phyloP scores from a whole-genome alignment of 2,329 filamentous ascomycete species.

The Fusarium sp. region DNA sequence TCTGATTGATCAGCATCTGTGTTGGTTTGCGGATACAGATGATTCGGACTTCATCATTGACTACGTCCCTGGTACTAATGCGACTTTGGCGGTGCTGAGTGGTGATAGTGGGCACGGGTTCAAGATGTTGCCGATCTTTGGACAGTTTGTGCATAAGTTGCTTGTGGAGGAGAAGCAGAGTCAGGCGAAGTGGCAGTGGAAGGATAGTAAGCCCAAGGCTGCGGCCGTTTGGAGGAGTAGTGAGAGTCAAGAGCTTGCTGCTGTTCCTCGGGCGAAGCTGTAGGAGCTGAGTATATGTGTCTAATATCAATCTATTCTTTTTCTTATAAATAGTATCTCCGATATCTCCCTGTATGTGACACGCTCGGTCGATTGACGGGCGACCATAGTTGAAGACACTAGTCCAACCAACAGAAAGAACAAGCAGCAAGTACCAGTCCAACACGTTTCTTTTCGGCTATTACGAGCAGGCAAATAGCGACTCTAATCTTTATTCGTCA shows the following conservation, averaged over 20 bases:
- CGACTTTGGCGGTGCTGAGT: constrained; percentile 5
- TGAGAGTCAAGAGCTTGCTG: constrained; percentile 24
- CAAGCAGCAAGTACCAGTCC: neutral
- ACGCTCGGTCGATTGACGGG: neutral
- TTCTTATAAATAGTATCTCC: rapidly evolving
- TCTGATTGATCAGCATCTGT: constrained; percentile 22
- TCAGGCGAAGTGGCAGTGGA: constrained; percentile 28
- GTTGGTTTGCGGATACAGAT: constrained; percentile 29
- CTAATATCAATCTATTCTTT: neutral
- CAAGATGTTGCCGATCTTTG: constrained; percentile 28
- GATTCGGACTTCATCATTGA: constrained; percentile 31
- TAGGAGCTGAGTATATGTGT: neutral
- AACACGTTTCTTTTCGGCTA: neutral
- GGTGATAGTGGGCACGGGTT: constrained; percentile 25
- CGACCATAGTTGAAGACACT: too few species aligned
- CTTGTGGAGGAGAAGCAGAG: constrained; percentile 8
- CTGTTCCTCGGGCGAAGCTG: constrained; percentile 18
- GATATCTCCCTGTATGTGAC: rapidly evolving
- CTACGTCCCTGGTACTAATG: constrained; percentile 19
- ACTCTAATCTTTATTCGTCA: neutral
- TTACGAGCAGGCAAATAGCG: neutral
- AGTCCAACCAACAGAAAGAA: too few species aligned
- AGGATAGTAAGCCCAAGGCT: constrained; percentile 15
- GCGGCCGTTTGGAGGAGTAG: constrained; percentile 27
- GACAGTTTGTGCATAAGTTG: constrained; percentile 16